These are phyloP conservation scores for Tribonema minus DNA, from an alignment of 108 stramenopile species.

Conservation along the genomic window DNA sequence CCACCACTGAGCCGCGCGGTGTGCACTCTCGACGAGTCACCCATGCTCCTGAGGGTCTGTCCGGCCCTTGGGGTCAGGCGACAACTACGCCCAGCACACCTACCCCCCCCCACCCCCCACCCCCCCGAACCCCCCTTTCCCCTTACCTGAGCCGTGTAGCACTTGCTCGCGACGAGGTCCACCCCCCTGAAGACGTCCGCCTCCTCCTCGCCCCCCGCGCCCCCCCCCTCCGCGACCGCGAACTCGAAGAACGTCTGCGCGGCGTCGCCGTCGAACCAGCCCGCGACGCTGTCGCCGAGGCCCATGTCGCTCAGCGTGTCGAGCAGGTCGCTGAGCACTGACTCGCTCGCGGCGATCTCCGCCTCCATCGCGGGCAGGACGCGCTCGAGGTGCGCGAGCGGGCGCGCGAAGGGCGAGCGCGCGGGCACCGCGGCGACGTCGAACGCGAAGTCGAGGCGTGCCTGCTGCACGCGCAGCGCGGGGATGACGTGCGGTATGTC, in stretches of 20 bases:
- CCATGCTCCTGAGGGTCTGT: too few relatives aligned
- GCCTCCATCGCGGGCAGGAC: conserved; percentile 51
- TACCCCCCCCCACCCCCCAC: too few relatives aligned
- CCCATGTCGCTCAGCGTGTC: conserved; percentile 41
- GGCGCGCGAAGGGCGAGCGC: conserved; percentile 46
- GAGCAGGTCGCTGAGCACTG: conserved; percentile 42
- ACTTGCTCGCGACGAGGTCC: conserved; percentile 51
- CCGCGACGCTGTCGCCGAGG: conserved; percentile 50
- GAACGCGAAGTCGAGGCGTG: conserved; percentile 58
- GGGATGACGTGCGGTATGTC: conserved; percentile 67
- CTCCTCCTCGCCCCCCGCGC: not conserved
- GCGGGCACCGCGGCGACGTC: conserved; percentile 48
- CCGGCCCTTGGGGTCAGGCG: too few relatives aligned
- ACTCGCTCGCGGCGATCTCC: conserved; percentile 54
- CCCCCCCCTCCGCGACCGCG: conserved; percentile 2
- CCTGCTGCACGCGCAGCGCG: conserved; percentile 64
- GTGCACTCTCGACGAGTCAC: too few relatives aligned
- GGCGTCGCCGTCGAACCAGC: conserved; percentile 63
- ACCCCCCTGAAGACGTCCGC: conserved; percentile 27
- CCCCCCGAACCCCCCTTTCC: too few relatives aligned
- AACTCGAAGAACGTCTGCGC: conserved; percentile 66
- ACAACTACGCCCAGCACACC: too few relatives aligned
- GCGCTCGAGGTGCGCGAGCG: conserved; percentile 38
- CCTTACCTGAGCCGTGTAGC: conserved; percentile 36
- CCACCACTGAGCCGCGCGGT: too few relatives aligned